A percentile compares a stretch with the other conserved stretches of the same genome.
Conservation (phyloP, 371 early-diverging fungal species). For the Apophysomyces ossiformis region DNA sequence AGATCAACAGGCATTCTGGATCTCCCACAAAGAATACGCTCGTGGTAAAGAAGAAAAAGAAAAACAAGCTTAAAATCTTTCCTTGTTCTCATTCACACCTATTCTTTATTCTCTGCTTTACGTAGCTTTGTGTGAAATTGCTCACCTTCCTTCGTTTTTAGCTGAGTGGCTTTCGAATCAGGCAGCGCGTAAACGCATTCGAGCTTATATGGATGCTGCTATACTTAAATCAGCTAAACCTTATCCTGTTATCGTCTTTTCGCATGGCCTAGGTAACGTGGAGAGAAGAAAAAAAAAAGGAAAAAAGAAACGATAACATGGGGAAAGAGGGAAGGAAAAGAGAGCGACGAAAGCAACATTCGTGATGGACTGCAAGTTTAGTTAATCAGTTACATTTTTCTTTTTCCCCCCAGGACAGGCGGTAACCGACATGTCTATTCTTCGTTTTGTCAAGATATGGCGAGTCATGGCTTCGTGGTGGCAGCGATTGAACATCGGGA, state of each 20-base stretch:
- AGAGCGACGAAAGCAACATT: neutral
- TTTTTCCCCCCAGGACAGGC: conserved; percentile 16
- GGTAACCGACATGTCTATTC: conserved; percentile 54
- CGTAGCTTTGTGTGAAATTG: conserved; percentile 19
- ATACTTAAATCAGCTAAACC: conserved; percentile 5
- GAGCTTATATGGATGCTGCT: conserved; percentile 19
- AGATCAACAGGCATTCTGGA: conserved; percentile 20
- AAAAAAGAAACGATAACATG: no score
- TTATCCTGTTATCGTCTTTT: conserved; percentile 42
- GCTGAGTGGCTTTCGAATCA: conserved; percentile 22
- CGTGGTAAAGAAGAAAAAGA: conserved; percentile 5
- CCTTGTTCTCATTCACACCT: no score
- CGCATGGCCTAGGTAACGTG: conserved; percentile 33
- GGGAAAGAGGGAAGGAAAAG: no score
- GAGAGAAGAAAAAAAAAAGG: neutral
- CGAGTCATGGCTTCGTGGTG: conserved; percentile 57
- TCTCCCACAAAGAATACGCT: conserved; percentile 21
- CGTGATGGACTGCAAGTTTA: neutral
- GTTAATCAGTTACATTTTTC: neutral
- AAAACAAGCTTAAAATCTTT: no score
- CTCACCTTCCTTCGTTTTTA: conserved; percentile 17
- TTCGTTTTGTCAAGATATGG: conserved; percentile 51
- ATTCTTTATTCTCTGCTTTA: neutral
- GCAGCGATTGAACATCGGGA: conserved; percentile 62
- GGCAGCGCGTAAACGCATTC: conserved; percentile 19